These are phyloP conservation scores for Fraxinus dipetala DNA, from an alignment of 305 asterid genomes.

Conservation along the genomic window DNA sequence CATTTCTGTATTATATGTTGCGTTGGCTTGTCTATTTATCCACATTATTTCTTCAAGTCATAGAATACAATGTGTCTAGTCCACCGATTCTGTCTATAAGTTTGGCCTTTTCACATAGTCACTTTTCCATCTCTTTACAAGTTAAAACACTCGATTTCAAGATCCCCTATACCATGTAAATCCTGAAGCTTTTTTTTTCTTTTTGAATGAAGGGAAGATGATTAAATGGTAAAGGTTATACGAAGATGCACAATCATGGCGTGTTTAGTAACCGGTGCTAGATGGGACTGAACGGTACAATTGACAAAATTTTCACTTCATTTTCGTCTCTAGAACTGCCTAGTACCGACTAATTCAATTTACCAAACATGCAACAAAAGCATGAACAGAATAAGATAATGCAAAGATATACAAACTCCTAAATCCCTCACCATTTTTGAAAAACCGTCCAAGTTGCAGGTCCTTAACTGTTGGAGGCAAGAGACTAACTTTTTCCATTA, in stretches of 20 bases:
- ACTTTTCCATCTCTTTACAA: neutral
- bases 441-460: constrained; percentile 36
- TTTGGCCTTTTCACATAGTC: neutral
- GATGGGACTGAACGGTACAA: neutral
- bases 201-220: neutral
- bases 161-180: neutral
- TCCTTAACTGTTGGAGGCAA: constrained; percentile 31
- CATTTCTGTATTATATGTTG: neutral
- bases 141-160: neutral
- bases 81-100: neutral
- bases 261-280: neutral
- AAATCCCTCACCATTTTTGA: constrained; percentile 28
- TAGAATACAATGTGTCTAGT: neutral
- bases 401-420: neutral
- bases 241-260: neutral
- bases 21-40: neutral
- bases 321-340: neutral
- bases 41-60: neutral
- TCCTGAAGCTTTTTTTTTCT: neutral
- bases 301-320: neutral
- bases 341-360: neutral
- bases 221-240: neutral
- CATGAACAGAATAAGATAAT: neutral
- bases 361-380: neutral
- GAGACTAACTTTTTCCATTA: constrained; percentile 29